Percentiles rank a stretch among this genome's conserved stretches.
Evolutionary conservation across 805 yeast genomes (phyloP).

Genomic region (Candida coleopterorum): DNA sequence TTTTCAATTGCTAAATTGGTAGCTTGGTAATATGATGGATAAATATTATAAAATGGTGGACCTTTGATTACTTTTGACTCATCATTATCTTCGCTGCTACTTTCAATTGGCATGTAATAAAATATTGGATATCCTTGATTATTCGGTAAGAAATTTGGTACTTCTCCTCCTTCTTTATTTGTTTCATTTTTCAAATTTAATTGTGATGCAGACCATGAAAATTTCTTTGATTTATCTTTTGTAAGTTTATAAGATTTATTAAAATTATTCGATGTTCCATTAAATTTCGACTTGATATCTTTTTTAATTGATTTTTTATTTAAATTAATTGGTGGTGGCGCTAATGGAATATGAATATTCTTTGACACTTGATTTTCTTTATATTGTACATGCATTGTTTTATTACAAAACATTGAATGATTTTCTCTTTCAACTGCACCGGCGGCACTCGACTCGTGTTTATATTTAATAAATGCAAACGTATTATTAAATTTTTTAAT

Average conservation of each 20-base stretch:
- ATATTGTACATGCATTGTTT: slow-evolving; percentile 82
- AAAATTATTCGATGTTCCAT: slow-evolving; percentile 12
- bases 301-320: slow-evolving; percentile 21
- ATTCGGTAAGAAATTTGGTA: background rate
- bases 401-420: slow-evolving; percentile 67
- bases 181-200: slow-evolving; percentile 6
- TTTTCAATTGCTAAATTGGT: background rate
- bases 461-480: slow-evolving; percentile 72
- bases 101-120: slow-evolving; percentile 9
- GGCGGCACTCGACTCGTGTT: slow-evolving; percentile 69
- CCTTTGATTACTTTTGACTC: background rate
- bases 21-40: slow-evolving; percentile 5
- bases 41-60: slow-evolving; percentile 8
- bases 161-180: background rate
- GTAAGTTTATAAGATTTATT: slow-evolving; percentile 6
- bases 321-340: slow-evolving; percentile 79
- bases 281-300: slow-evolving; percentile 10
- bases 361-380: slow-evolving; percentile 44
- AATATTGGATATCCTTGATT: slow-evolving; percentile 7
- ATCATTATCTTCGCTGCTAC: background rate
- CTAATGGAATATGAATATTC: slow-evolving; percentile 40
- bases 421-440: slow-evolving; percentile 83
- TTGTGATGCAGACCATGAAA: slow-evolving; percentile 8
- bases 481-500: slow-evolving; percentile 44
- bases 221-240: background rate